Conservation (phyloP, 2,329 filamentous ascomycete genomes). For the Phoma herbarum region DNA sequence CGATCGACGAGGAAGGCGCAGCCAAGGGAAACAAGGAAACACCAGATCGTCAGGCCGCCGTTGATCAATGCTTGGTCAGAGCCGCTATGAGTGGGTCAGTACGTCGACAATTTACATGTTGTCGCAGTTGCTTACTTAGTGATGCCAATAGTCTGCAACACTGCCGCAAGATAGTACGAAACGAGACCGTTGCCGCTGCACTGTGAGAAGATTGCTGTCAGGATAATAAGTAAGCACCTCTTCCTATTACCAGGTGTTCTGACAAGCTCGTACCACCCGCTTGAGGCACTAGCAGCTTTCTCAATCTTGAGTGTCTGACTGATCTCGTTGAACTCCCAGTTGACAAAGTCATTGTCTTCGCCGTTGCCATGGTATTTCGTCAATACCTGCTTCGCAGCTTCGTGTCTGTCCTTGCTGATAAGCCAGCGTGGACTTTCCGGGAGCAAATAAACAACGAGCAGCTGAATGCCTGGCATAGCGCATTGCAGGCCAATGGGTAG, state of each 20-base stretch:
- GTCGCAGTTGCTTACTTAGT: slow-evolving; percentile 42
- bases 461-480: slow-evolving; percentile 51
- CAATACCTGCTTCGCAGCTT: slow-evolving; percentile 64
- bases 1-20: slow-evolving; percentile 43
- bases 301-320: slow-evolving; percentile 27
- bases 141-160: slow-evolving; percentile 29
- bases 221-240: slow-evolving; percentile 25
- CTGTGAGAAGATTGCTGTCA: slow-evolving; percentile 28
- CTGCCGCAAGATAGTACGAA: slow-evolving; percentile 25
- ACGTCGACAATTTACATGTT: neutral
- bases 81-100: slow-evolving; percentile 21
- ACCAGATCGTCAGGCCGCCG: slow-evolving; percentile 67
- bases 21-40: slow-evolving; percentile 62
- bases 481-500: slow-evolving; percentile 40
- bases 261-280: slow-evolving; percentile 29
- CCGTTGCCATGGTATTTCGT: slow-evolving; percentile 58
- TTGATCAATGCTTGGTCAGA: slow-evolving; percentile 55
- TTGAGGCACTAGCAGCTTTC: slow-evolving; percentile 20
- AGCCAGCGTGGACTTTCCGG: slow-evolving; percentile 70
- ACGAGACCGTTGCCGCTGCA: slow-evolving; percentile 30
- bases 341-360: slow-evolving; percentile 25
- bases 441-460: slow-evolving; percentile 59
- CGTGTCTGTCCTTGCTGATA: slow-evolving; percentile 60
- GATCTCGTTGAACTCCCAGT: slow-evolving; percentile 30
- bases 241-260: slow-evolving; percentile 29